Conservation (phyloP, 2,329 filamentous ascomycete genomes). For the Sporothrix phasma region DNA sequence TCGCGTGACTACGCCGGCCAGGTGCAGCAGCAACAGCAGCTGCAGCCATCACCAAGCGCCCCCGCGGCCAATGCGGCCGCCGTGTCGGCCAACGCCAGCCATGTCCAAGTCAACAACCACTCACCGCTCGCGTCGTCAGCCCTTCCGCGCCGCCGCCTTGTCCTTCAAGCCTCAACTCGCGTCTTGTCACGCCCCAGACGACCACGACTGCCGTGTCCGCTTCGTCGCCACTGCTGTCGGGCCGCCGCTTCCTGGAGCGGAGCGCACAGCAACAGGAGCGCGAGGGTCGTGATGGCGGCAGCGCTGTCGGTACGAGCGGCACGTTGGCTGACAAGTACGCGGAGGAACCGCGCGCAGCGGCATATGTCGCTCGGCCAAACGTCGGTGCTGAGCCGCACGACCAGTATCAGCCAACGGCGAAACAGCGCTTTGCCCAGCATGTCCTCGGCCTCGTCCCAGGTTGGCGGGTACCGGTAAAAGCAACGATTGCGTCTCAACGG, state of each 20-base stretch:
- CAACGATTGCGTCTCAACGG: neutral
- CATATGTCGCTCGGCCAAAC: conserved; percentile 36
- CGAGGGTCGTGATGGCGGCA: conserved; percentile 23
- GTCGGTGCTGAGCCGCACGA: conserved; percentile 33
- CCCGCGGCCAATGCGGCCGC: conserved; percentile 8
- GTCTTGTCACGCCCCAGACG: conserved; percentile 33
- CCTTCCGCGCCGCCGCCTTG: conserved; percentile 44
- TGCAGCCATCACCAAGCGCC: neutral
- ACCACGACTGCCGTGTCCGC: conserved; percentile 24
- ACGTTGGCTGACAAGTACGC: conserved; percentile 26
- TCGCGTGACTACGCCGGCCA: conserved; percentile 12
- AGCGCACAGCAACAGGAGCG: conserved; percentile 32
- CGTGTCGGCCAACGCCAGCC: conserved; percentile 8
- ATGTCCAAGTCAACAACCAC: neutral
- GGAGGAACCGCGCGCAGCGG: conserved; percentile 35
- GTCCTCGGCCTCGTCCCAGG: conserved; percentile 31
- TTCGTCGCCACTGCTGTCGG: conserved; percentile 15
- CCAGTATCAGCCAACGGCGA: conserved; percentile 34
- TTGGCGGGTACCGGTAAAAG: conserved; percentile 38
- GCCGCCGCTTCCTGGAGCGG: conserved; percentile 41
- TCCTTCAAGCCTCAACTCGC: conserved; percentile 38
- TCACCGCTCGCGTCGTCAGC: conserved; percentile 32
- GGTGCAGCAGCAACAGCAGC: neutral
- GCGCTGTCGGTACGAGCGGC: conserved; percentile 20
- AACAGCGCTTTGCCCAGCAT: conserved; percentile 33